Evolutionary conservation across 192 early-diverging fungal genomes (phyloP).

Genomic region (Dimargaris cristalligena): DNA sequence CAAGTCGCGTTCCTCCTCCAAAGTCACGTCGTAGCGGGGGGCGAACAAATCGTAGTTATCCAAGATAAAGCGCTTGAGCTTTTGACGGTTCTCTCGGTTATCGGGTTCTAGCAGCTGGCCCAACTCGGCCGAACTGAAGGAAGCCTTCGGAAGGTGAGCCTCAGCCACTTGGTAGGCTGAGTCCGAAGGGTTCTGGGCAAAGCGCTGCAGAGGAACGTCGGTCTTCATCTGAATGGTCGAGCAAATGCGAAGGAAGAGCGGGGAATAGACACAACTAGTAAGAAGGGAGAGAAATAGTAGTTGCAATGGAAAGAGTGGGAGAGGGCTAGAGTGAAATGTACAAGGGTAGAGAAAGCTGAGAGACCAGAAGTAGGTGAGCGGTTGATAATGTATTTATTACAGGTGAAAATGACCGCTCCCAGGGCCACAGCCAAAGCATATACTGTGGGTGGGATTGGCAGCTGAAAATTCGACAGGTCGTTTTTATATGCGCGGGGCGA

Average conservation of each 20-base stretch:
- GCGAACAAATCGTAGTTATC: conserved; percentile 32
- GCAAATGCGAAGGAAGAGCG: background rate
- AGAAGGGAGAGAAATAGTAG: background rate
- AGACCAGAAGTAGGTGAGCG: no score
- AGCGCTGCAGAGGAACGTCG: background rate
- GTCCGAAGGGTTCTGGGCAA: background rate
- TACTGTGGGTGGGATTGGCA: no score
- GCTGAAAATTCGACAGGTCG: no score
- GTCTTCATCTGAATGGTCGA: background rate
- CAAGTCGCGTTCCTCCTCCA: conserved; percentile 43
- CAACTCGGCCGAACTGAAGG: conserved; percentile 7
- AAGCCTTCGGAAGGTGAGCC: background rate
- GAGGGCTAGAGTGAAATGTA: background rate
- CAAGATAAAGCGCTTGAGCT: conserved; percentile 30
- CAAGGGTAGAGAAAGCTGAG: no score
- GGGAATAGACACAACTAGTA: background rate
- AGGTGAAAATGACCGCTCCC: no score
- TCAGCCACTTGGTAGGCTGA: background rate
- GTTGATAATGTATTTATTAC: no score
- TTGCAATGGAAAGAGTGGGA: background rate
- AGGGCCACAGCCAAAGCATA: no score
- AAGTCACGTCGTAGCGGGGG: conserved; percentile 44
- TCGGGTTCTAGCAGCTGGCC: conserved; percentile 26
- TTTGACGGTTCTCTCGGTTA: conserved; percentile 35
- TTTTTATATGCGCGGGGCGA: no score